Evolutionary conservation across 345 rosid genomes (phyloP).

Genomic region (Rubroshorea leprosula): DNA sequence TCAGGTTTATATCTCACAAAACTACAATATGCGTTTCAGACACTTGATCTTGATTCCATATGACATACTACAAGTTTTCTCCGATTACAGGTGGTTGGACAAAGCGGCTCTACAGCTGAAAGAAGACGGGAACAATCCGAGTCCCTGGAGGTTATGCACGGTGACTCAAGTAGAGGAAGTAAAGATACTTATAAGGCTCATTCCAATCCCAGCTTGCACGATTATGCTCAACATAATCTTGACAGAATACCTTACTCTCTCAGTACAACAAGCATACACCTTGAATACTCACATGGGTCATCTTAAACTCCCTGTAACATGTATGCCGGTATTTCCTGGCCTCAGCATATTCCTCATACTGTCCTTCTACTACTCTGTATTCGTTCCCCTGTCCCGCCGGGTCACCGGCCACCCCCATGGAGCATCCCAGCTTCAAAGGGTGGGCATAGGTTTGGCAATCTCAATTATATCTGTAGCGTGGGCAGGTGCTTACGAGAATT

Average conservation of each 20-base stretch:
- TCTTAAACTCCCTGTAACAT: constrained; percentile 78
- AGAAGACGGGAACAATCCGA: constrained; percentile 63
- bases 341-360: constrained; percentile 74
- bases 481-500: constrained; percentile 75
- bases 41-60: background rate
- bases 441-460: constrained; percentile 71
- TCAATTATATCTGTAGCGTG: constrained; percentile 65
- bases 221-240: constrained; percentile 54
- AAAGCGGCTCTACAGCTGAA: constrained; percentile 78
- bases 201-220: constrained; percentile 79
- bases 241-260: constrained; percentile 79
- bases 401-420: constrained; percentile 87
- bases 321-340: constrained; percentile 94
- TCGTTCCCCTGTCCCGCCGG: constrained; percentile 66
- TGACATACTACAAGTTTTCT: background rate
- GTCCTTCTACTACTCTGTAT: constrained; percentile 59
- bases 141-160: constrained; percentile 86
- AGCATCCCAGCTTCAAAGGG: constrained; percentile 90
- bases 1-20: constrained; percentile 33
- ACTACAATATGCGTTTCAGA: background rate
- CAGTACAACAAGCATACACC: constrained; percentile 85
- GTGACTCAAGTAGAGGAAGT: constrained; percentile 96
- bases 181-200: constrained; percentile 64
- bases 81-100: constrained; percentile 59
- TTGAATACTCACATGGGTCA: constrained; percentile 63